phyloP scores from a whole-genome alignment of 2,329 filamentous ascomycete species.

The Clonostachys rhizophaga region DNA sequence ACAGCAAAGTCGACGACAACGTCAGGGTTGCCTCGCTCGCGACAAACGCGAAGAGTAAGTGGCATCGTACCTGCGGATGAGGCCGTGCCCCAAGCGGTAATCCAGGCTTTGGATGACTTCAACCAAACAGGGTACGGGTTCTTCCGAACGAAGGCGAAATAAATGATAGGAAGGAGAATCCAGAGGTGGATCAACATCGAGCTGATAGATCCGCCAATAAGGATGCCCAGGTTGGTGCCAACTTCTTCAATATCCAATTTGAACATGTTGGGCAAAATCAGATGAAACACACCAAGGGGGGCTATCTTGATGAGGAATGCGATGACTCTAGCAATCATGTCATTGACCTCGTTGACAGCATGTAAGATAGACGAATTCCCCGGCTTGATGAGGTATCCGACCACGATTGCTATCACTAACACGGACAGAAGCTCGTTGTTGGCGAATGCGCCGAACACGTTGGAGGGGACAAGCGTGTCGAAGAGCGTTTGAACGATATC shows the following conservation, averaged over 20 bases:
- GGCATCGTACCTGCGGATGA: conserved; percentile 47
- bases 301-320: conserved; percentile 41
- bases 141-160: conserved; percentile 28
- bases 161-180: conserved; percentile 37
- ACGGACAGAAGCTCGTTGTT: conserved; percentile 39
- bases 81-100: conserved; percentile 49
- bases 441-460: conserved; percentile 39
- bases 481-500: conserved; percentile 42
- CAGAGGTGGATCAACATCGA: conserved; percentile 42
- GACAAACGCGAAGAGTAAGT: conserved; percentile 36
- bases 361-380: conserved; percentile 28
- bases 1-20: conserved; percentile 38
- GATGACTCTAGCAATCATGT: conserved; percentile 39
- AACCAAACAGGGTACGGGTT: conserved; percentile 45
- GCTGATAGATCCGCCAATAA: conserved; percentile 39
- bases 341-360: conserved; percentile 39
- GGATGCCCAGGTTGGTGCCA: conserved; percentile 40
- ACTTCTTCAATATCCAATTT: conserved; percentile 40
- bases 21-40: conserved; percentile 31
- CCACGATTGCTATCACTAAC: conserved; percentile 37
- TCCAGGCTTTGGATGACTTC: conserved; percentile 43
- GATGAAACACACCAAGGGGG: conserved; percentile 47
- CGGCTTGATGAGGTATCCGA: conserved; percentile 38
- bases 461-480: conserved; percentile 41
- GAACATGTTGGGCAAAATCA: conserved; percentile 47